These are phyloP conservation scores for Bjerkandera adusta DNA, from an alignment of 1,284 basidiomycete genomes.

Conservation along the genomic window DNA sequence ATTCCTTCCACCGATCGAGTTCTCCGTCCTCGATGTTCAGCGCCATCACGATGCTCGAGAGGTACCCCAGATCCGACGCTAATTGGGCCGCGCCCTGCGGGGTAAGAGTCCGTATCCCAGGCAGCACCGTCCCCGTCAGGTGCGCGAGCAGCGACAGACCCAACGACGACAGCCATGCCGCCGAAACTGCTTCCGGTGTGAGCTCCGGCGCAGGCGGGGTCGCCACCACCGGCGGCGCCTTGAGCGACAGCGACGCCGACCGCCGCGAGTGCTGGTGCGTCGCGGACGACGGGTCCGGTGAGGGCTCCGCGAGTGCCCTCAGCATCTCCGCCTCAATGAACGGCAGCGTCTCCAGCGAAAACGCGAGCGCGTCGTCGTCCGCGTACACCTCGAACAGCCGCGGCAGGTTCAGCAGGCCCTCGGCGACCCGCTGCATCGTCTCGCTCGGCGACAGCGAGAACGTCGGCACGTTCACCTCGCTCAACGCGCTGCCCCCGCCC, in stretches of 20 bases:
- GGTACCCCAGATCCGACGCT: slow-evolving; percentile 84
- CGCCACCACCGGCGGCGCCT: slow-evolving; percentile 27
- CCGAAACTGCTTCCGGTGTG: slow-evolving; percentile 76
- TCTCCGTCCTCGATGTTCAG: slow-evolving; percentile 83
- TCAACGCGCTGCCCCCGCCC: slow-evolving; percentile 37
- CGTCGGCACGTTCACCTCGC: slow-evolving; percentile 82
- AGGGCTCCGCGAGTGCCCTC: slow-evolving; percentile 43
- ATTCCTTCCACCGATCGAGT: slow-evolving; percentile 73
- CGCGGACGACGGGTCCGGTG: slow-evolving; percentile 18
- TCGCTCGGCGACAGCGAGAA: slow-evolving; percentile 93
- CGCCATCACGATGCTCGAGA: slow-evolving; percentile 88
- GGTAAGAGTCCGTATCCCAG: slow-evolving; percentile 60
- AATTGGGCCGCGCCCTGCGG: slow-evolving; percentile 78
- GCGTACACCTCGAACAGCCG: slow-evolving; percentile 93
- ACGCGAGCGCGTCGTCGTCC: slow-evolving; percentile 87
- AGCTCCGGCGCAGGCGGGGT: slow-evolving; percentile 28
- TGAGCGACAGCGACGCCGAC: slow-evolving; percentile 29
- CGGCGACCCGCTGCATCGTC: slow-evolving; percentile 85
- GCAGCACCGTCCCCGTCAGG: slow-evolving; percentile 64
- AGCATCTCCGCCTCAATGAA: slow-evolving; percentile 60
- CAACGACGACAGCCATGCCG: slow-evolving; percentile 89
- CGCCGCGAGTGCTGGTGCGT: slow-evolving; percentile 31
- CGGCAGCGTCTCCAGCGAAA: slow-evolving; percentile 83
- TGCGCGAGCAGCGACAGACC: slow-evolving; percentile 76
- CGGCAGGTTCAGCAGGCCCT: slow-evolving; percentile 91